These are phyloP conservation scores for Haplosporangium gracile DNA, from an alignment of 192 early-diverging fungal species.

Conservation along the genomic window DNA sequence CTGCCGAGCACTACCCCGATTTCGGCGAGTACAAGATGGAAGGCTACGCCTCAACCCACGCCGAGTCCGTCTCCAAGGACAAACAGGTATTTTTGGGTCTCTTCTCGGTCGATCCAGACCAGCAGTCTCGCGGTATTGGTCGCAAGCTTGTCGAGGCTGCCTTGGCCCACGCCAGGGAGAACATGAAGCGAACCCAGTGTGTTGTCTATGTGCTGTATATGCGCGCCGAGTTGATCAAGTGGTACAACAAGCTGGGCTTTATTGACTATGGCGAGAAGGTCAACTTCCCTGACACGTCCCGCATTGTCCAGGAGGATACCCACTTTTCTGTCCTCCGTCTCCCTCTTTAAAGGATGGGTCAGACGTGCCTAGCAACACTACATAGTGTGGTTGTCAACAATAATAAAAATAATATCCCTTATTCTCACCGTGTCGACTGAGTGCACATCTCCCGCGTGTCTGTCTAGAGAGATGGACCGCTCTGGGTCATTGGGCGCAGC, in stretches of 20 bases:
- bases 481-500: constrained; percentile 7
- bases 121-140: constrained; percentile 65
- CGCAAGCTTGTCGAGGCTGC: constrained; percentile 58
- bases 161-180: constrained; percentile 42
- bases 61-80: constrained; percentile 25
- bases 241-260: constrained; percentile 65
- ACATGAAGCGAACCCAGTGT: constrained; percentile 48
- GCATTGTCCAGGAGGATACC: constrained; percentile 47
- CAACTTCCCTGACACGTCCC: constrained; percentile 56
- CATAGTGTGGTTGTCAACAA: background rate
- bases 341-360: constrained; percentile 6
- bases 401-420: background rate
- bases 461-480: background rate
- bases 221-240: constrained; percentile 57
- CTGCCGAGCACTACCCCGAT: constrained; percentile 38
- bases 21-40: constrained; percentile 45
- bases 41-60: constrained; percentile 19
- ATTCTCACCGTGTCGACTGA: no score
- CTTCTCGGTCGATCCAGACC: constrained; percentile 58
- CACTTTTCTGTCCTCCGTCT: constrained; percentile 57
- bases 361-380: background rate
- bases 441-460: background rate
- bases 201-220: constrained; percentile 58
- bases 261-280: constrained; percentile 58
- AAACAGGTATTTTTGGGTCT: constrained; percentile 63